Conservation (phyloP, 345 rosid genomes). For the Eucalyptus urophylla region DNA sequence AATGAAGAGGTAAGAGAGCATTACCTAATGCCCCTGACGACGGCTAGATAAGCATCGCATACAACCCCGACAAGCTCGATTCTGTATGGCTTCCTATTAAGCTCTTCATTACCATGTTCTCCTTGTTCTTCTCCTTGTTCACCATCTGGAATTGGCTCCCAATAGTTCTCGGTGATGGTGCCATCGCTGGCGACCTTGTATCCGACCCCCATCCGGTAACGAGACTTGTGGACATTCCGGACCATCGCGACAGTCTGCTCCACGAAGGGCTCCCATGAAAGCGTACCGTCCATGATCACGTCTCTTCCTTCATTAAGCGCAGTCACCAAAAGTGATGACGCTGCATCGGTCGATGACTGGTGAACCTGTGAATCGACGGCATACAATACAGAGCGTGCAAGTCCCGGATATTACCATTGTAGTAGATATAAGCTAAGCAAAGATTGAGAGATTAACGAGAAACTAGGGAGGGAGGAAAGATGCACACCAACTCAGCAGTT, state of each 20-base stretch:
- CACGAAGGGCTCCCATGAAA: conserved; percentile 90
- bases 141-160: conserved; percentile 32
- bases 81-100: conserved; percentile 52
- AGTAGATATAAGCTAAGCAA: not conserved
- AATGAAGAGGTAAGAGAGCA: not conserved
- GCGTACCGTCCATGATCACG: conserved; percentile 89
- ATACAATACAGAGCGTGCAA: not conserved
- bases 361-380: conserved; percentile 39
- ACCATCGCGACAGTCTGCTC: conserved; percentile 83
- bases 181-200: conserved; percentile 62
- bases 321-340: conserved; percentile 78
- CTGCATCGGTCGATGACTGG: conserved; percentile 81
- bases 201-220: conserved; percentile 77
- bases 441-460: not conserved
- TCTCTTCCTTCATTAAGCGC: conserved; percentile 96
- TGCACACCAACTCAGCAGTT: conserved; percentile 68
- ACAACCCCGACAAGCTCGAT: conserved; percentile 83
- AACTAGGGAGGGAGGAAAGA: not conserved
- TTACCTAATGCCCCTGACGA: conserved; percentile 81
- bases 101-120: conserved; percentile 7
- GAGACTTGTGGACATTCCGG: conserved; percentile 55
- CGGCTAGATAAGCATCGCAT: conserved; percentile 89
- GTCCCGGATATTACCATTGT: not conserved
- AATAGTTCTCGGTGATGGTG: conserved; percentile 52
- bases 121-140: conserved; percentile 23